Conservation (phyloP, 2,329 filamentous ascomycete species). For the Lachnellula cervina region DNA sequence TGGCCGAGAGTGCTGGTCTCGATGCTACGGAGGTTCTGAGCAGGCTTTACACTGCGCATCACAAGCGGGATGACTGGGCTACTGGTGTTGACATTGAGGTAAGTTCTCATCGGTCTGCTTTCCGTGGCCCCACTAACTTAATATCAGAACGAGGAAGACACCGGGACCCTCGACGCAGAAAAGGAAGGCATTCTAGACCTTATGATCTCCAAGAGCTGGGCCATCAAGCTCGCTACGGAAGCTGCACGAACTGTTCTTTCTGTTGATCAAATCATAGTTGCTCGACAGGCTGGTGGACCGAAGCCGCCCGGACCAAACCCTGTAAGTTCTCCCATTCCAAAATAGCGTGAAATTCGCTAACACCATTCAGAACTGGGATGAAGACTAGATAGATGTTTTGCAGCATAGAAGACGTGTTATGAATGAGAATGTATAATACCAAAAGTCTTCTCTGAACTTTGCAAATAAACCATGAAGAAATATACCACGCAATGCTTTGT, state of each 20-base stretch:
- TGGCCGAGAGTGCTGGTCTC: constrained; percentile 91
- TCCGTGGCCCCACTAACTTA: constrained; percentile 11
- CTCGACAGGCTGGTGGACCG: constrained; percentile 91
- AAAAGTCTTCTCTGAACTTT: constrained; percentile 6
- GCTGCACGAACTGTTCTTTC: constrained; percentile 89
- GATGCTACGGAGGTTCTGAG: constrained; percentile 97
- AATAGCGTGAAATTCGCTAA: constrained; percentile 10
- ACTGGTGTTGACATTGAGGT: constrained; percentile 92
- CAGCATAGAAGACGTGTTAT: constrained; percentile 19
- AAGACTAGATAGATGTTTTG: constrained; percentile 32
- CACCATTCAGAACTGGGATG: constrained; percentile 32
- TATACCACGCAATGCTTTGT: not conserved
- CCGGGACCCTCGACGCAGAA: constrained; percentile 78
- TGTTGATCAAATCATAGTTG: constrained; percentile 98
- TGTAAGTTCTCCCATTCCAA: constrained; percentile 24
- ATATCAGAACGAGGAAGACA: constrained; percentile 64
- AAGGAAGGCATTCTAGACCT: constrained; percentile 89
- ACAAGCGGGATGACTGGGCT: constrained; percentile 81
- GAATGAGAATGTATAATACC: constrained; percentile 28
- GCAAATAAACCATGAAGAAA: not conserved
- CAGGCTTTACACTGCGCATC: constrained; percentile 86
- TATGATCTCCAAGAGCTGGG: constrained; percentile 89
- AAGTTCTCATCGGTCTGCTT: constrained; percentile 21
- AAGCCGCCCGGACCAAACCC: constrained; percentile 95
- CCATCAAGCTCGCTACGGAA: constrained; percentile 94